phyloP scores from a whole-genome alignment of 176 grass and related monocot genomes.

The Juncus inflexus region DNA sequence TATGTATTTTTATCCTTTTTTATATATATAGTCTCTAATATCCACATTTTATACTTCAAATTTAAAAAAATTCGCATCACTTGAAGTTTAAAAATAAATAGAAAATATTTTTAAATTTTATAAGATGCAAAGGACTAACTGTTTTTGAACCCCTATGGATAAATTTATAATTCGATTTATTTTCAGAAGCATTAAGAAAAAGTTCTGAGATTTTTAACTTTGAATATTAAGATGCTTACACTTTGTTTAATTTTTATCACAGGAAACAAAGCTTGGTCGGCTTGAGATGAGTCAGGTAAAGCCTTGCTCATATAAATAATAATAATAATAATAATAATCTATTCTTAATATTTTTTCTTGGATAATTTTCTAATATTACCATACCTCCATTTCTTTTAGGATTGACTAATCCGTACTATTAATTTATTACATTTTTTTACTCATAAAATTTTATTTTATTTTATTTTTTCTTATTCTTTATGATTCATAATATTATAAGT shows the following conservation, averaged over 20 bases:
- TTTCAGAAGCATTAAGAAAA: slow-evolving; percentile 12
- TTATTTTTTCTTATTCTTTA: too few species aligned
- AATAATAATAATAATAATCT: slow-evolving; percentile 16
- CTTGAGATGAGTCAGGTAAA: slow-evolving; percentile 73
- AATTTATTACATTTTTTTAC: too few species aligned
- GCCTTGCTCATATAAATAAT: slow-evolving; percentile 9
- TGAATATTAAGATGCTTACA: slow-evolving; percentile 15
- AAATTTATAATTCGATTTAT: slow-evolving; percentile 2
- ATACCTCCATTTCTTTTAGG: too few species aligned
- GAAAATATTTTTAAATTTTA: not conserved
- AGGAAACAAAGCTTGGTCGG: slow-evolving; percentile 80
- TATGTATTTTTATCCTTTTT: slow-evolving; percentile 19
- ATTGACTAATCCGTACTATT: too few species aligned
- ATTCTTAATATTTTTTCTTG: slow-evolving; percentile 3
- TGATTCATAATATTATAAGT: slow-evolving; percentile 1
- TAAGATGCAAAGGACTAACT: too few species aligned
- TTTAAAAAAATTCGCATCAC: not conserved
- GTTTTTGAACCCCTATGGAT: not conserved
- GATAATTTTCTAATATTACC: not conserved
- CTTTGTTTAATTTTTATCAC: slow-evolving; percentile 30
- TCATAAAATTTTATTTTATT: too few species aligned
- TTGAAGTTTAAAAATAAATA: not conserved
- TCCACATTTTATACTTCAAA: not conserved
- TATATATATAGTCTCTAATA: not conserved
- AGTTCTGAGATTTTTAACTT: slow-evolving; percentile 18